Evolutionary conservation across 176 grass and related monocot species (phyloP), one percentile per base, ranked within the genome.

Genomic region (Zizania latifolia): DNA sequence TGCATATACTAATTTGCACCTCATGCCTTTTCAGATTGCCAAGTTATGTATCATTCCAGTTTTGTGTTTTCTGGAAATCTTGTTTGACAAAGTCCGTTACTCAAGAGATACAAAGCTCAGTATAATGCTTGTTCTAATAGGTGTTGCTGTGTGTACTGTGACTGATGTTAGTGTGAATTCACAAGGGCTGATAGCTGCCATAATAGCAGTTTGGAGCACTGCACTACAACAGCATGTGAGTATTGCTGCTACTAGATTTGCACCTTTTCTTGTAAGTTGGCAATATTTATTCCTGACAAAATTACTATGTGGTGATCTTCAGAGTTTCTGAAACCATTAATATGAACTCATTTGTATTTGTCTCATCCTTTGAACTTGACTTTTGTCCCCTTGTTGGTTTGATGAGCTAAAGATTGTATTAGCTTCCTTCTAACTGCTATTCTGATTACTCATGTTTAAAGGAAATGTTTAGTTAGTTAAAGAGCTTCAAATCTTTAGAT

Each of bases 1-100:
- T 22, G 48, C n/a, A 10, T 22, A 53, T 53, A 53, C 48, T 53
- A 53, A 22, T 53, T 53, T 22, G 48, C n/a, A 21, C 48, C 48
- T 53, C 8, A 22, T 22, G 8, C 48, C 48, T 24, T 84, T 56
- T 53, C 82, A 85, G 82, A 78, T 85, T 24, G 66, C 82, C 4
- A 85, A 85, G 82, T 61, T 85, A n/a, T 72, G 75, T 54, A 85
- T 78, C 44, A 85, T 85, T 38, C 82, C 82, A 65, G 75, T 85
- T 43, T 58, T 69, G 71, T 85, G 82, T 51, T 14, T 85, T 66
- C 57, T 85, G 13, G 82, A 78, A 73, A 69, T 85, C 71, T 34
- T 78, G 67, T 78, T 85, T 26, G 82, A 85, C 33, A 85, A 78
- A 46, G 62, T 85, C 43, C 75, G 32, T 65, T 85, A 85, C 12